These are phyloP conservation scores for Daldinia childiae DNA, from an alignment of 495 filamentous ascomycete species.

Conservation along the genomic window DNA sequence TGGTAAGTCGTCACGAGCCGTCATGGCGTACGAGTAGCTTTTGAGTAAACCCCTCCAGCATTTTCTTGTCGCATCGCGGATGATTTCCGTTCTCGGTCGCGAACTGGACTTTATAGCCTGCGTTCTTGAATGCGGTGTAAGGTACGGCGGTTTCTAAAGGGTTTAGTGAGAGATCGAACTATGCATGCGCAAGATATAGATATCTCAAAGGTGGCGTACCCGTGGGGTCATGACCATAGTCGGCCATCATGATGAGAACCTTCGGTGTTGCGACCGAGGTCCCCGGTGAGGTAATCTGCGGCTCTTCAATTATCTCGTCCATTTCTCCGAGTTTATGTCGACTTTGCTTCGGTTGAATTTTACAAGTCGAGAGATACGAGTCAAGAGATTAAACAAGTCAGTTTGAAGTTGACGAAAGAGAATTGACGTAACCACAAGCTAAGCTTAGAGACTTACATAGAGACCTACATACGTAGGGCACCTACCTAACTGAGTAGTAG, in stretches of 20 bases:
- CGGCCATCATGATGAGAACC: slow-evolving; percentile 61
- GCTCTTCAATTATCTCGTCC: slow-evolving; percentile 33
- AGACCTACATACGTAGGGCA: not conserved
- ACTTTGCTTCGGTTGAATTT: slow-evolving; percentile 6
- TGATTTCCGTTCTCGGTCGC: slow-evolving; percentile 61
- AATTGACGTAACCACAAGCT: slow-evolving; percentile 2
- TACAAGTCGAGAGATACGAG: not conserved
- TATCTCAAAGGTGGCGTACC: slow-evolving; percentile 44
- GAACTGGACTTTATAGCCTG: slow-evolving; percentile 60
- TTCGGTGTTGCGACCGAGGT: slow-evolving; percentile 28
- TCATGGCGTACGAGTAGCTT: slow-evolving; percentile 57
- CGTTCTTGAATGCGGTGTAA: slow-evolving; percentile 61
- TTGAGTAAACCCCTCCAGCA: slow-evolving; percentile 62
- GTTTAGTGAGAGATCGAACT: slow-evolving; percentile 1
- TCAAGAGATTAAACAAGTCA: not conserved
- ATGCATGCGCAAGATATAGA: not conserved
- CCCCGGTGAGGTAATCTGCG: slow-evolving; percentile 37
- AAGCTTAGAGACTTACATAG: not conserved
- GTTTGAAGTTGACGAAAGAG: not conserved
- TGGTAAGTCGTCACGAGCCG: slow-evolving; percentile 2
- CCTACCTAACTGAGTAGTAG: not conserved
- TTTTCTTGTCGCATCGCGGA: slow-evolving; percentile 61
- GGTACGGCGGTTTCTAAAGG: slow-evolving; percentile 60
- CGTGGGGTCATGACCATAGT: slow-evolving; percentile 67
- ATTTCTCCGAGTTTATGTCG: not conserved